Evolutionary conservation across 495 filamentous ascomycete species (phyloP).

Genomic region (Neurospora sp.): DNA sequence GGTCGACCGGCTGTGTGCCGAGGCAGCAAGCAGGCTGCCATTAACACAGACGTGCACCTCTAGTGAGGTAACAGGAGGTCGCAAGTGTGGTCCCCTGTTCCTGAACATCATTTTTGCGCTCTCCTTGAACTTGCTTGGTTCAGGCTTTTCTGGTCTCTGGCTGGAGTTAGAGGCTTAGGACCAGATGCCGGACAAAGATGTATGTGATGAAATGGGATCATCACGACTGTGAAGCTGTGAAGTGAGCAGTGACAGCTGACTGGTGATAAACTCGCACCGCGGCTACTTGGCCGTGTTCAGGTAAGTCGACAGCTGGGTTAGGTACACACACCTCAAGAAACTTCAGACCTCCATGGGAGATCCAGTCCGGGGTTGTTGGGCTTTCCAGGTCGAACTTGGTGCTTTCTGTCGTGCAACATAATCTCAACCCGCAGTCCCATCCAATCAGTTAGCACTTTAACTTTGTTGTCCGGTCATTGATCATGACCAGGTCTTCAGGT

Average conservation of each 20-base stretch:
- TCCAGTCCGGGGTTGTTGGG: background rate
- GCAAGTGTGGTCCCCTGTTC: too few species aligned
- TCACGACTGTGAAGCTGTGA: background rate
- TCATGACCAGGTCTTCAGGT: background rate
- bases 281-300: rapidly evolving
- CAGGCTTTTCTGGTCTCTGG: too few species aligned
- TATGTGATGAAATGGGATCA: background rate
- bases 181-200: too few species aligned
- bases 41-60: too few species aligned
- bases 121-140: too few species aligned
- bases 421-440: background rate
- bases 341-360: background rate
- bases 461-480: background rate
- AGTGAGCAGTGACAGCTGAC: background rate
- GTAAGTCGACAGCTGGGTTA: background rate
- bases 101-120: too few species aligned
- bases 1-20: too few species aligned
- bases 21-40: too few species aligned
- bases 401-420: background rate
- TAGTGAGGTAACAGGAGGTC: too few species aligned
- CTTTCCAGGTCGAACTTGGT: background rate
- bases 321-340: background rate
- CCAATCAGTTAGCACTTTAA: background rate
- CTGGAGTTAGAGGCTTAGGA: too few species aligned
- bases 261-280: background rate